Base-by-base conservation (phyloP, 2,329 filamentous ascomycete species). In the Ophiocordyceps camponoti-leonardi region DNA sequence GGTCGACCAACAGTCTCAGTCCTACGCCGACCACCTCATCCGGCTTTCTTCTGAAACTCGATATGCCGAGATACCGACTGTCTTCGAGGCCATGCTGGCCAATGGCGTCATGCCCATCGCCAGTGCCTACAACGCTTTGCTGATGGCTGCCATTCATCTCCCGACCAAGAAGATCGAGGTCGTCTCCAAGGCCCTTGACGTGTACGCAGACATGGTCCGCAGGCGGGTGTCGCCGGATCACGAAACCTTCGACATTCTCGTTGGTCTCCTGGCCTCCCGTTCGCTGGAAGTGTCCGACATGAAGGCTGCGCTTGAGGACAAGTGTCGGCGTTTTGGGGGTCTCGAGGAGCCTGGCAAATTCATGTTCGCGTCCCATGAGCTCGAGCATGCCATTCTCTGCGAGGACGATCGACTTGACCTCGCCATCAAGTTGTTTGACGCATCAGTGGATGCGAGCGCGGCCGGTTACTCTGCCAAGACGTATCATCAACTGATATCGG, bases 191-290 rank as follows among this genome's bases (percentile, higher is more conserved):
- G 87, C 86, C 6, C 73, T 96, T 45, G 88, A 94, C 66, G 84
- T 98, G 45, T 98, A 96, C 62, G 83, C 87, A 16, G 88, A 96
- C 60, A 96, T 98, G 92, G 78, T 94, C 53, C 79, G 82, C 52
- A 83, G 88, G 51, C 82, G 81, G 53, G 81, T 96, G 22, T 67
- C 75, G 19, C 88, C 90, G 8, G 82, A 95, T 59, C 79, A 80
- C 45, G 77, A 83, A 47, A 96, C 90, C 0, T 96, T 94, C 64
- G 79, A 86, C 57, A 87, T 87, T 31, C 70, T 98, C 18, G 83
- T 98, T 46, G 79, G 83, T 47, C 69, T 95, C 37, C 71, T 98
- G 45, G 83, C 88, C 18, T 75, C 79, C 14, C 80, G 87, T 51
- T 87, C 86, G 37, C 71, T 93, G 42, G 83, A 94, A 58, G 81